These are phyloP conservation scores for Carex kokanica DNA, from an alignment of 176 grass and related monocot species.

Conservation along the genomic window DNA sequence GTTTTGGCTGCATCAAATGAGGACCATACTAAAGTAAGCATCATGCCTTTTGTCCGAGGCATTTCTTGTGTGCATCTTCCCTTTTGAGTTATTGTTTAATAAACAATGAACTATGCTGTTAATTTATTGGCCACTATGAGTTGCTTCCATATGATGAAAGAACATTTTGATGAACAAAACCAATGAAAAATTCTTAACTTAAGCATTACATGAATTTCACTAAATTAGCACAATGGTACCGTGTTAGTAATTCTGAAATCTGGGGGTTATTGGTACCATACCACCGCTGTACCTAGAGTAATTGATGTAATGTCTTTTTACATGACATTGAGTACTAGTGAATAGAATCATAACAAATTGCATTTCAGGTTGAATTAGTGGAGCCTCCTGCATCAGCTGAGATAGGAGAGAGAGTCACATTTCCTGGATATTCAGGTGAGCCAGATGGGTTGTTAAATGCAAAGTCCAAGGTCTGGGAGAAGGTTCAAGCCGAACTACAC, in stretches of 20 bases:
- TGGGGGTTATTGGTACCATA: not conserved
- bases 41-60: not conserved
- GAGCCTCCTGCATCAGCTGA: slow-evolving; percentile 61
- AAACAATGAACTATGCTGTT: not conserved
- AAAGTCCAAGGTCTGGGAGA: slow-evolving; percentile 90
- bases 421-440: slow-evolving; percentile 61
- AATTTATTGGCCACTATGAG: not conserved
- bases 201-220: not conserved
- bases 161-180: not conserved
- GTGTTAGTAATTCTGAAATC: not conserved
- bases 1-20: slow-evolving; percentile 93
- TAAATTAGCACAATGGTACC: not conserved
- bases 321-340: not conserved
- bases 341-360: not conserved
- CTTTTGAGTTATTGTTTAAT: not conserved
- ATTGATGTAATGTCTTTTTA: not conserved
- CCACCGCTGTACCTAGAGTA: not conserved
- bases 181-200: not conserved
- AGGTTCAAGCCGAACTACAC: slow-evolving; percentile 59
- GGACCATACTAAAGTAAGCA: slow-evolving; percentile 68
- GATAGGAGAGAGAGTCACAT: slow-evolving; percentile 63
- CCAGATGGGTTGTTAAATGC: slow-evolving; percentile 64
- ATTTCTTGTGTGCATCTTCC: not conserved
- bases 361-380: slow-evolving; percentile 70
- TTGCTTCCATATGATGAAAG: not conserved